Percentiles rank a stretch among this genome's conserved stretches.
phyloP scores from a whole-genome alignment of 2,329 filamentous ascomycete genomes.

The Daldinia eschscholtzii region DNA sequence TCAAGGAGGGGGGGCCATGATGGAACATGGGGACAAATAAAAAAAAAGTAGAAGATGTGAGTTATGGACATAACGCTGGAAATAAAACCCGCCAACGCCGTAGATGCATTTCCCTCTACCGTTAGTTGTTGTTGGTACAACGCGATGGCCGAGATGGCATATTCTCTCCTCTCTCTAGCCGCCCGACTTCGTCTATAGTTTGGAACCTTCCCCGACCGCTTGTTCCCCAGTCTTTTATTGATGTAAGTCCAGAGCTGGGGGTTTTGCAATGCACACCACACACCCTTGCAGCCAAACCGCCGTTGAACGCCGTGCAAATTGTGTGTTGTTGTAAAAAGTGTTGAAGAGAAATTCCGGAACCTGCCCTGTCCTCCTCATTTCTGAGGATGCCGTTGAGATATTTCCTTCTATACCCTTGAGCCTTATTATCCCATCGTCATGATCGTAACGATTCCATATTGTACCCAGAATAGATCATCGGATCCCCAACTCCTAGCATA shows the following conservation, averaged over 20 bases:
- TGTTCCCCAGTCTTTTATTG: constrained; percentile 16
- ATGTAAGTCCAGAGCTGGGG: constrained; percentile 24
- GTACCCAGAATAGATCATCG: constrained; percentile 69
- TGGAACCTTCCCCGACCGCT: constrained; percentile 30
- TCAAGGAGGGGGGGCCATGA: constrained; percentile 37
- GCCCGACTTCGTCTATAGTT: constrained; percentile 35
- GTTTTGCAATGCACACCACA: constrained; percentile 6
- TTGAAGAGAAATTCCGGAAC: constrained; percentile 29
- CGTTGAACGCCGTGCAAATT: constrained; percentile 39
- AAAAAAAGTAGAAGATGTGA: constrained; percentile 17
- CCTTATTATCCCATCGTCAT: constrained; percentile 26
- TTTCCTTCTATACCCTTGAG: not conserved
- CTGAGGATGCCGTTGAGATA: not conserved
- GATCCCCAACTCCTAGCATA: constrained; percentile 69
- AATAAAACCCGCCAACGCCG: constrained; percentile 43
- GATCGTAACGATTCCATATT: constrained; percentile 56
- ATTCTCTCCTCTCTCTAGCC: constrained; percentile 8
- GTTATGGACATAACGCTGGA: constrained; percentile 43
- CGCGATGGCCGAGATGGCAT: constrained; percentile 27
- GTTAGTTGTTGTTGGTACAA: constrained; percentile 33
- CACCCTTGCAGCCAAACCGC: constrained; percentile 31
- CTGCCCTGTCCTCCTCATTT: not conserved
- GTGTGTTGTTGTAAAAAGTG: constrained; percentile 20
- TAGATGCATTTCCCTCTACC: constrained; percentile 43
- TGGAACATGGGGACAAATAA: not conserved